Evolutionary conservation across 208 protist genomes (phyloP).

Genomic region (Trypanosomatidae sp.): DNA sequence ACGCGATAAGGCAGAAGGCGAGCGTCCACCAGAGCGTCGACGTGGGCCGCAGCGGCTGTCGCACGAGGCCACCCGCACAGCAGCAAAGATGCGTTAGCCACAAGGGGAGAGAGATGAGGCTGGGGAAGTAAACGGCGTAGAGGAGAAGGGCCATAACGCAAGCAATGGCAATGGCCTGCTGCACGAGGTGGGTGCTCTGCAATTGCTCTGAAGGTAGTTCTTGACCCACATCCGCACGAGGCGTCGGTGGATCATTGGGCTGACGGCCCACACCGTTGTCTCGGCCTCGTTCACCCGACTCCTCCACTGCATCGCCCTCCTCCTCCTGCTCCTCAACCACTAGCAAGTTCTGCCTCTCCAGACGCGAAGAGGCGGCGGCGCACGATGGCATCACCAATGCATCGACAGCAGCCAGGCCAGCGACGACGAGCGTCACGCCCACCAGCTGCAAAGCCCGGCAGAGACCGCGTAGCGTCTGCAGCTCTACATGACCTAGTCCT

Average conservation of each 20-base stretch:
- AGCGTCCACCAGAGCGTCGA: slow-evolving; percentile 1
- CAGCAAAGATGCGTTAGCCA: slow-evolving; percentile 23
- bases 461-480: slow-evolving; percentile 3
- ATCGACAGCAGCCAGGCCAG: background rate
- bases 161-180: slow-evolving; percentile 11
- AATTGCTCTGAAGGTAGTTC: too few relatives aligned
- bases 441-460: slow-evolving; percentile 15
- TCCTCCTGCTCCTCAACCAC: too few relatives aligned
- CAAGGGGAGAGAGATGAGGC: slow-evolving; percentile 15
- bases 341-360: too few relatives aligned
- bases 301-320: too few relatives aligned
- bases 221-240: too few relatives aligned
- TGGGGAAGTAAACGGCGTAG: slow-evolving; percentile 25
- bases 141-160: slow-evolving; percentile 17
- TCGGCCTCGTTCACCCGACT: too few relatives aligned
- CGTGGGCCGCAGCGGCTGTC: slow-evolving; percentile 1
- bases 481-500: slow-evolving; percentile 4
- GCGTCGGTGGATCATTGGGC: too few relatives aligned
- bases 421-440: slow-evolving; percentile 11
- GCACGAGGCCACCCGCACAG: slow-evolving; percentile 18
- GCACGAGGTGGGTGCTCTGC: too few relatives aligned
- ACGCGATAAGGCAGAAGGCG: background rate
- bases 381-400: too few relatives aligned
- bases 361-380: too few relatives aligned
- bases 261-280: too few relatives aligned